Percentiles rank a stretch among this genome's conserved stretches.
phyloP scores from a whole-genome alignment of 2,329 filamentous ascomycete species.

The Exophiala alcalophila region DNA sequence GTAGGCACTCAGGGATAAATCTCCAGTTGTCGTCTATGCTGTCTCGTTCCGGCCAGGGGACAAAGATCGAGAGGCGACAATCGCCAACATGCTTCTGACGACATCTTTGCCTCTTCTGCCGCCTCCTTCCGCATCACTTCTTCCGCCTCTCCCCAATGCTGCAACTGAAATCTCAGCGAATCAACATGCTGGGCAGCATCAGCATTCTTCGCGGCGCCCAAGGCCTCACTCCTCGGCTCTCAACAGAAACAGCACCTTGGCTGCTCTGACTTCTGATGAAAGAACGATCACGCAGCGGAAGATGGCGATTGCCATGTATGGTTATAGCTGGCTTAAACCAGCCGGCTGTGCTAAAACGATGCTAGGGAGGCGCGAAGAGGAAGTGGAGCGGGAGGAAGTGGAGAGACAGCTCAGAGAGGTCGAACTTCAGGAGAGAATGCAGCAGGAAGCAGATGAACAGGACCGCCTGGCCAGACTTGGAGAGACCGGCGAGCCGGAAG shows the following conservation, averaged over 20 bases:
- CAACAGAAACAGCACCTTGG: slow-evolving; percentile 54
- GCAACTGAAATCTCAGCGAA: slow-evolving; percentile 6
- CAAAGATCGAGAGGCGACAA: not conserved
- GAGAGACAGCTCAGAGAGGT: slow-evolving; percentile 74
- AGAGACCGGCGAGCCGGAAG: slow-evolving; percentile 34
- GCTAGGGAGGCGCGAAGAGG: slow-evolving; percentile 85
- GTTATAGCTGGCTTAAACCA: slow-evolving; percentile 84
- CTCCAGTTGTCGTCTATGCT: no score
- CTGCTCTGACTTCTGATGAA: slow-evolving; percentile 73
- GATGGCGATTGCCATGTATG: slow-evolving; percentile 79
- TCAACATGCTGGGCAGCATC: slow-evolving; percentile 12
- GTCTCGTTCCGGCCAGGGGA: no score
- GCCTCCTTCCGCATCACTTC: slow-evolving; percentile 25
- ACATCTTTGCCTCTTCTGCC: slow-evolving; percentile 23
- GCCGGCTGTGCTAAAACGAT: slow-evolving; percentile 86
- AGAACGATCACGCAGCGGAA: slow-evolving; percentile 72
- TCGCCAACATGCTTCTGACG: slow-evolving; percentile 19
- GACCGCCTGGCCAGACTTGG: slow-evolving; percentile 41
- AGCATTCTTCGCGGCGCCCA: slow-evolving; percentile 22
- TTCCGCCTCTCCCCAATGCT: slow-evolving; percentile 20
- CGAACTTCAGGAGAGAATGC: slow-evolving; percentile 57
- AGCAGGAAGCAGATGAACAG: slow-evolving; percentile 35
- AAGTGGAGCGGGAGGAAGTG: slow-evolving; percentile 79
- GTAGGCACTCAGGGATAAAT: no score
- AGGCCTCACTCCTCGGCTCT: slow-evolving; percentile 18